Evolutionary conservation across 768 basidiomycete species (phyloP).

Genomic region (Xerocomellus dryophilus): DNA sequence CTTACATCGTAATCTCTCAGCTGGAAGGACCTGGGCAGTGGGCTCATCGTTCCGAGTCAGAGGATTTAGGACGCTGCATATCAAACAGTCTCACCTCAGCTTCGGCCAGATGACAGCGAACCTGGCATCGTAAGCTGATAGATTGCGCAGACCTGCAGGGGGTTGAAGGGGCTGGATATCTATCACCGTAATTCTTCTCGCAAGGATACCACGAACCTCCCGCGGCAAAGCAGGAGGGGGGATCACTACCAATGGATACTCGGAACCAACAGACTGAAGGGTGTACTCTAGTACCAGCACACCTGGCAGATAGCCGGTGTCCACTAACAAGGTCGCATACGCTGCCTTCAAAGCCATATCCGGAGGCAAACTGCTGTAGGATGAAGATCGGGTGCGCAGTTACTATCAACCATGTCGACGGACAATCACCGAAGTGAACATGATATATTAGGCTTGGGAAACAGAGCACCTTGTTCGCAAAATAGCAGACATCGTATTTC

Average conservation of each 20-base stretch:
- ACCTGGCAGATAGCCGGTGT: conserved; percentile 53
- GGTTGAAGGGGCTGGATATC: conserved; percentile 66
- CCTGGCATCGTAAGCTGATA: conserved; percentile 41
- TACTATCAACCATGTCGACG: too few relatives aligned
- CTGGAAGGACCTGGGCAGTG: conserved; percentile 61
- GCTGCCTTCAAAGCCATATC: conserved; percentile 45
- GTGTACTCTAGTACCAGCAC: conserved; percentile 53
- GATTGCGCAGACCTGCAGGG: conserved; percentile 35
- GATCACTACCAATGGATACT: conserved; percentile 80
- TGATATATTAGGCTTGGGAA: background rate
- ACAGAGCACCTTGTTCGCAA: background rate
- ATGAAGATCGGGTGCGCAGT: too few relatives aligned
- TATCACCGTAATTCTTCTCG: conserved; percentile 47
- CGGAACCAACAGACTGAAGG: conserved; percentile 52
- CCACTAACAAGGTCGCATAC: conserved; percentile 79
- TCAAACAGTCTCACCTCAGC: conserved; percentile 36
- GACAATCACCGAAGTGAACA: background rate
- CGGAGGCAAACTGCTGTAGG: background rate
- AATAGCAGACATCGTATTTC: background rate
- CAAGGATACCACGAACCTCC: conserved; percentile 51
- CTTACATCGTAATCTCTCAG: conserved; percentile 63
- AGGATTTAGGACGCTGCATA: conserved; percentile 20
- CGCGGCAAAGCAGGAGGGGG: conserved; percentile 56
- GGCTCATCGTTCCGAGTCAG: background rate
- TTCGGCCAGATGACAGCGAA: conserved; percentile 70